These are phyloP conservation scores for Sesbania bispinosa DNA, from an alignment of 306 rosid species.

Conservation along the genomic window DNA sequence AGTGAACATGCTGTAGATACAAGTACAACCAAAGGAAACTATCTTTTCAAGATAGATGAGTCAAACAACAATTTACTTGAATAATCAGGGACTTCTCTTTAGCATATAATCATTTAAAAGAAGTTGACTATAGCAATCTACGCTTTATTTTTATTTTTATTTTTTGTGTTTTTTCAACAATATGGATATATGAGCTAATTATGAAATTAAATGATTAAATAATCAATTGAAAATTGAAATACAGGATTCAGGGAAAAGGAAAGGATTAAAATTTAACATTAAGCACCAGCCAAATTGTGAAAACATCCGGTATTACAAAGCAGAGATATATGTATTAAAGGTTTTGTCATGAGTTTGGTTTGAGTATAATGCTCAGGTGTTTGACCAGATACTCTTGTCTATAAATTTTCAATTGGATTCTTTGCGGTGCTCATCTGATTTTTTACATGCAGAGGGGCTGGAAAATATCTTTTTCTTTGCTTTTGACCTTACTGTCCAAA, in stretches of 20 bases:
- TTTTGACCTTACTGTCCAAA: not conserved
- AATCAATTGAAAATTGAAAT: not conserved
- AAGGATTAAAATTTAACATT: not conserved
- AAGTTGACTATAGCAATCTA: constrained; percentile 17
- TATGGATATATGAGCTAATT: constrained; percentile 2
- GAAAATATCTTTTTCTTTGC: not conserved
- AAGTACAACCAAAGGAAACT: constrained; percentile 6
- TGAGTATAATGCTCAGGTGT: not conserved
- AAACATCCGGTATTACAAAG: not conserved
- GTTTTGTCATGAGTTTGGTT: not conserved
- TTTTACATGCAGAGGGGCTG: not conserved
- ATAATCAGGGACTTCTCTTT: not conserved
- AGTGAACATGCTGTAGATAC: constrained; percentile 1
- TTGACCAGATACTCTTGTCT: not conserved
- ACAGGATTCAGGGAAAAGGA: not conserved
- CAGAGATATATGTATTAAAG: not conserved
- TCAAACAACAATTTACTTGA: not conserved
- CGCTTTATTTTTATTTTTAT: not conserved
- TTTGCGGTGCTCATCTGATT: not conserved
- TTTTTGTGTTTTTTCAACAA: not conserved
- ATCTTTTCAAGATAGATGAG: not conserved
- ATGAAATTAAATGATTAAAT: not conserved
- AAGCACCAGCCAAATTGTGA: not conserved
- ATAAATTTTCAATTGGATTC: not conserved
- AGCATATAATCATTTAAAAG: not conserved